Evolutionary conservation across 1,139 yeast species (phyloP), one percentile per base, ranked within the genome.

Genomic region (Zygosaccharomyces pseudobailii): DNA sequence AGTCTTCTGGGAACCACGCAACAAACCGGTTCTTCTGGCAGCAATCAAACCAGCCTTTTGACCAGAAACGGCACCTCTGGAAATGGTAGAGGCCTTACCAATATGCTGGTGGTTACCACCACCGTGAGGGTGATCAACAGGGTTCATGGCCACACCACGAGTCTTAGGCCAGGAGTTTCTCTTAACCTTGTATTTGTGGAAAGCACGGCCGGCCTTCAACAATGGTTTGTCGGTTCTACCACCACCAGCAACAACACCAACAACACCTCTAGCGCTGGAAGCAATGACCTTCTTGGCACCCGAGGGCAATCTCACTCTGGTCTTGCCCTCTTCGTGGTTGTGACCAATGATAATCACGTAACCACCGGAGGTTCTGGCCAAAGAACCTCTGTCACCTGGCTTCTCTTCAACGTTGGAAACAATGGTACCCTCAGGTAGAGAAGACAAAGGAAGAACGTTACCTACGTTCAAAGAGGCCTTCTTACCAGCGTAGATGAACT

Each of bases 101-200:
- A 92, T 92, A 78, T 92, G 98, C 84, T 92, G 98, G 80, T 92
- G 98, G 97, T 92, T 92, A 92, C 98, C 98, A 90, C 98, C 98
- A 87, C 98, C 98, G 78, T 90, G 97, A 75, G 97, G 97, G 82
- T 90, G 97, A 76, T 90, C 97, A 74, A 90, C 97, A 78, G 97
- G 97, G 82, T 89, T 84, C 96, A 89, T 89, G 75, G 96, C 96
- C 75, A 89, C 97, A 89, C 97, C 97, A 82, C 97, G 88, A 73
- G 97, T 90, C 87, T 87, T 88, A 79, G 97, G 97, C 97, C 97
- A 89, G 65, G 96, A 87, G 95, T 90, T 87, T 81, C 97, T 84
- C 94, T 90, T 89, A 71, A 88, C 95, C 80, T 79, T 88, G 92
- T 84, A 88, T 82, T 92, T 92, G 89, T 89, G 96, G 96, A 82